Evolutionary conservation across 768 basidiomycete genomes (phyloP), one percentile per base, ranked within the genome.

Genomic region (Cyclocybe cylindracea): DNA sequence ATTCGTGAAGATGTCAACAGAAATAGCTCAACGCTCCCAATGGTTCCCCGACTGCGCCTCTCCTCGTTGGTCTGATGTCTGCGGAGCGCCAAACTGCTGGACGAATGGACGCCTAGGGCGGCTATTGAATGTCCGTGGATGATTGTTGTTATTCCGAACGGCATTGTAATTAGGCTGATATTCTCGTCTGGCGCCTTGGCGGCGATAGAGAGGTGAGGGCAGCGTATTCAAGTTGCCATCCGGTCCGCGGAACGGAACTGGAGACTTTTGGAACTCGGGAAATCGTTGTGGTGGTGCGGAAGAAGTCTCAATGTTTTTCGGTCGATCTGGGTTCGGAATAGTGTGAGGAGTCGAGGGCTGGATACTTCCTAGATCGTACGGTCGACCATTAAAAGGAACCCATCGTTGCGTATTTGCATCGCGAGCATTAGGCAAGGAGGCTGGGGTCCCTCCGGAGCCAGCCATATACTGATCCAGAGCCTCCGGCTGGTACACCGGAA

Each of bases 401-500:
- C 38, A 62, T 55, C 47, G 67, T 66, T 39, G 54, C 50, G 47
- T 58, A 29, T 9, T 44, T 18, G 46, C 38, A 13, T 36, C 40
- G 19, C 46, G 47, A 24, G 37, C 34, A 24, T 31, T 35, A 33
- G 53, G 5, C 14, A 53, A 57, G 38, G 68, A 51, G 9, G 61
- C 48, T 9, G 70, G 54, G 9, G 60, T 55, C 10, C 47, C 50
- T 24, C 73, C 74, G 51, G 66, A 69, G 44, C 73, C 70, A 18
- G 83, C 64, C 81, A 89, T 83, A 58, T 89, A 89, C 47, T 82
- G 80, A 55, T 86, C 80, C 24, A 89, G 75, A 1, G 83, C 86
- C 41, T 89, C 87, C 3, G 83, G 83, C 19, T 78, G 79, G 62
- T 90, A 89, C 32, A 88, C 78, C 18, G 88, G 79, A 38, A 88